phyloP scores from a whole-genome alignment of 2,329 filamentous ascomycete species.

The Drechslerella dactyloides region DNA sequence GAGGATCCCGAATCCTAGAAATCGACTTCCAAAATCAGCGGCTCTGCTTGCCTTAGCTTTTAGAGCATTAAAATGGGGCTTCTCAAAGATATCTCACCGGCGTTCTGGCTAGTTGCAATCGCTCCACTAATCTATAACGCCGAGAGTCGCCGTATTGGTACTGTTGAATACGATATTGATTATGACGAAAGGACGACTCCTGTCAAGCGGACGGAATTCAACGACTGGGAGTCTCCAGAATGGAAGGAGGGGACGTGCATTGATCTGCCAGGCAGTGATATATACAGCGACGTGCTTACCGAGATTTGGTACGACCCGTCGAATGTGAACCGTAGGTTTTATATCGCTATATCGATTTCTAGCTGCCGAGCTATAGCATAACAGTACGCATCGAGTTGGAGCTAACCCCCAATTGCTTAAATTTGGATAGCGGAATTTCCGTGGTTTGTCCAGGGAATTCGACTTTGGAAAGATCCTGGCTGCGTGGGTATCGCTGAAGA shows the following conservation, averaged over 20 bases:
- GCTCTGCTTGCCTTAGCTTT: neutral
- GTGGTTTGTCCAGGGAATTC: slow-evolving; percentile 13
- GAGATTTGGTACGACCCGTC: slow-evolving; percentile 18
- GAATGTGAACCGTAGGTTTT: slow-evolving; percentile 24
- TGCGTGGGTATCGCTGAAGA: slow-evolving; percentile 4
- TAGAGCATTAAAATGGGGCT: neutral
- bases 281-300: neutral
- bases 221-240: slow-evolving; percentile 18
- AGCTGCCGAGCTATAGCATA: too few relatives aligned
- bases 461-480: neutral
- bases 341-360: neutral
- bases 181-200: neutral
- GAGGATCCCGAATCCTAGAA: too few relatives aligned
- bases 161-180: slow-evolving; percentile 5
- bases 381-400: too few relatives aligned
- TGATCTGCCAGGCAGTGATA: slow-evolving; percentile 10
- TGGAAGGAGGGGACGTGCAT: slow-evolving; percentile 15
- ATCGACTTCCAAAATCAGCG: too few relatives aligned
- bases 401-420: neutral
- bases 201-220: slow-evolving; percentile 1
- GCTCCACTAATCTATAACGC: neutral
- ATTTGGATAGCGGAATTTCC: slow-evolving; percentile 24
- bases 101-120: neutral
- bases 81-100: neutral
- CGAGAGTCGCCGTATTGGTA: slow-evolving; percentile 5